phyloP scores from a whole-genome alignment of 1,284 basidiomycete species.

The Thecaphora thlaspeos region DNA sequence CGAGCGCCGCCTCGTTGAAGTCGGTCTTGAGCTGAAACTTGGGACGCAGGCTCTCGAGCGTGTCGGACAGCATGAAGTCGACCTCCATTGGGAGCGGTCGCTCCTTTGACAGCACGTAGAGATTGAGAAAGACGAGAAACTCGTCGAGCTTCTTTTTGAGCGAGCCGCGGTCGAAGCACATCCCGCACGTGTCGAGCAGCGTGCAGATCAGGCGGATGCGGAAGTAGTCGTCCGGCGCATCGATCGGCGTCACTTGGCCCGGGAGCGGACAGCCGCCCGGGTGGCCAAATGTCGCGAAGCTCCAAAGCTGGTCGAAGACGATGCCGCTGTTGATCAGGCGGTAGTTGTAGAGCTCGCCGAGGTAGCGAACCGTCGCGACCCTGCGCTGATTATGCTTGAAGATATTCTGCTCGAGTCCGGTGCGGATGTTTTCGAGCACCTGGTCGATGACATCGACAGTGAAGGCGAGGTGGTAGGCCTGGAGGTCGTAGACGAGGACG shows the following conservation, averaged over 20 bases:
- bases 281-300: constrained; percentile 91
- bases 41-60: constrained; percentile 66
- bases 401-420: constrained; percentile 82
- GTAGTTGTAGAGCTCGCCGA: constrained; percentile 97
- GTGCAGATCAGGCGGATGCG: constrained; percentile 86
- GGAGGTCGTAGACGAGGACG: constrained; percentile 88
- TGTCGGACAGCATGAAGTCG: constrained; percentile 93
- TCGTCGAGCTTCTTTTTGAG: constrained; percentile 88
- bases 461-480: constrained; percentile 87
- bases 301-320: constrained; percentile 93
- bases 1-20: constrained; percentile 77
- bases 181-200: constrained; percentile 91
- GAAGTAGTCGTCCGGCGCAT: constrained; percentile 95
- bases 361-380: constrained; percentile 84
- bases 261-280: constrained; percentile 87
- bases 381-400: constrained; percentile 94
- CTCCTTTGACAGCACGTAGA: constrained; percentile 84
- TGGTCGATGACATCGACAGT: constrained; percentile 86
- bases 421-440: constrained; percentile 84
- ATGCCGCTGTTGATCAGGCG: constrained; percentile 84
- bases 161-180: constrained; percentile 90
- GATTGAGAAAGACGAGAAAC: constrained; percentile 89
- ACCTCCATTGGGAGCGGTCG: constrained; percentile 85
- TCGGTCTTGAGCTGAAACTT: constrained; percentile 65
- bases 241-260: constrained; percentile 71